These are phyloP conservation scores for Fraxinus quadrangulata DNA, from an alignment of 257 asterid genomes.

Conservation along the genomic window DNA sequence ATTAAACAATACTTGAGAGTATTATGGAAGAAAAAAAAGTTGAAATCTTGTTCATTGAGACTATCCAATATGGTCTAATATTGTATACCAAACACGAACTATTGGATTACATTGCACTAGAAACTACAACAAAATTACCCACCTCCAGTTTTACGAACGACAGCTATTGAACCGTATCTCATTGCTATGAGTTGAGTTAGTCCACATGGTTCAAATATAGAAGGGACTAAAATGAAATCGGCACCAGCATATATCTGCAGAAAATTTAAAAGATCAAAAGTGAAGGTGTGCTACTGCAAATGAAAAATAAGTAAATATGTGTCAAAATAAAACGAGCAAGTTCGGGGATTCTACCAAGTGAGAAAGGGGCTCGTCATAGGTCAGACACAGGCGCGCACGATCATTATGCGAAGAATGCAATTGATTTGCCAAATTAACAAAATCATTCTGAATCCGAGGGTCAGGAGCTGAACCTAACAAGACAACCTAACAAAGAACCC, in stretches of 20 bases:
- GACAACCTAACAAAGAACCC: constrained; percentile 61
- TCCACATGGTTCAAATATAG: constrained; percentile 98
- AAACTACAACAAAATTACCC: constrained; percentile 15
- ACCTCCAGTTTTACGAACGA: constrained; percentile 99
- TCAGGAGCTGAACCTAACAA: constrained; percentile 98
- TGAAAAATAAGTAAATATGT: constrained; percentile 10
- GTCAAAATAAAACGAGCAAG: constrained; percentile 1
- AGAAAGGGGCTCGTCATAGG: constrained; percentile 97
- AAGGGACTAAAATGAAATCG: constrained; percentile 93
- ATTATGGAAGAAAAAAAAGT: neutral
- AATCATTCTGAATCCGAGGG: constrained; percentile 86
- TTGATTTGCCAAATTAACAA: constrained; percentile 82
- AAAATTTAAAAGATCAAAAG: constrained; percentile 22
- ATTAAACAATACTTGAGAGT: neutral
- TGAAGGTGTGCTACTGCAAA: constrained; percentile 22
- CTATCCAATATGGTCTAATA: neutral
- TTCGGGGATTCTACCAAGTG: constrained; percentile 72
- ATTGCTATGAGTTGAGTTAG: constrained; percentile 97
- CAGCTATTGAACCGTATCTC: constrained; percentile 95
- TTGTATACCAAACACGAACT: neutral
- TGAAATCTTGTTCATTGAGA: neutral
- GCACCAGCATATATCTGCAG: constrained; percentile 95
- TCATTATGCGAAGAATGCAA: constrained; percentile 72
- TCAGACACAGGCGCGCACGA: constrained; percentile 80
- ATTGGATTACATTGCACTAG: neutral